Evolutionary conservation across 495 filamentous ascomycete species (phyloP).

Genomic region (Apodospora peruviana): DNA sequence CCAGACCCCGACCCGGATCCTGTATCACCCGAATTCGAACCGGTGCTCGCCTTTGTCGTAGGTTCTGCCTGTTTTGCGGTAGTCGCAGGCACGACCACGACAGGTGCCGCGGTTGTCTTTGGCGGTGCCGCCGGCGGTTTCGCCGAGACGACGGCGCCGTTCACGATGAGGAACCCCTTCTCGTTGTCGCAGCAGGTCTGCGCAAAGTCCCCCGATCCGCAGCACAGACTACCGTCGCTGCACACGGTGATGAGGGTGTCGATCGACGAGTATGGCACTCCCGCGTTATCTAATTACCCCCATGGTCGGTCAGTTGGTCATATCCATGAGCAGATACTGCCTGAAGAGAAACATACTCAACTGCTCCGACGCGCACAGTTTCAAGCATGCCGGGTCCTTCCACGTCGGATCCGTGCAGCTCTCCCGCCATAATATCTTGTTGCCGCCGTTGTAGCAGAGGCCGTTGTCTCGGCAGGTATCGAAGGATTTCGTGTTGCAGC

Average conservation of each 20-base stretch:
- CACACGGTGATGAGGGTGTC: background rate
- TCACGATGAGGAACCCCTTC: background rate
- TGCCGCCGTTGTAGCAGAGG: background rate
- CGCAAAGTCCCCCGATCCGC: background rate
- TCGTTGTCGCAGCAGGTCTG: background rate
- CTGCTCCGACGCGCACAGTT: background rate
- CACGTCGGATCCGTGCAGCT: background rate
- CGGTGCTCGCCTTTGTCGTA: no score
- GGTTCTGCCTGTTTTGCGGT: no score
- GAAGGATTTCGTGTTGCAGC: background rate
- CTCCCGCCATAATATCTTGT: background rate
- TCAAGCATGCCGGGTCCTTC: background rate
- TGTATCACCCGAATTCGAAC: no score
- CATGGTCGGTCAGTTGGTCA: no score
- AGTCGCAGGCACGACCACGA: no score
- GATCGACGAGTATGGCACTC: background rate
- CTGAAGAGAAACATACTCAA: background rate
- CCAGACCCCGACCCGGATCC: no score
- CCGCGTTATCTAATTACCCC: no score
- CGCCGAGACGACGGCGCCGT: background rate
- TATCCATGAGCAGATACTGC: no score
- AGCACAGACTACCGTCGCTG: background rate
- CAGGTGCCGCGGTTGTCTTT: background rate
- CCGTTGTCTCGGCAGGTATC: background rate
- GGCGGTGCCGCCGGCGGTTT: background rate